A percentile compares a stretch with the other conserved stretches of the same genome.
These are phyloP conservation scores for Colletotrichum horii DNA, from an alignment of 2,329 filamentous ascomycete species.

Conservation along the genomic window DNA sequence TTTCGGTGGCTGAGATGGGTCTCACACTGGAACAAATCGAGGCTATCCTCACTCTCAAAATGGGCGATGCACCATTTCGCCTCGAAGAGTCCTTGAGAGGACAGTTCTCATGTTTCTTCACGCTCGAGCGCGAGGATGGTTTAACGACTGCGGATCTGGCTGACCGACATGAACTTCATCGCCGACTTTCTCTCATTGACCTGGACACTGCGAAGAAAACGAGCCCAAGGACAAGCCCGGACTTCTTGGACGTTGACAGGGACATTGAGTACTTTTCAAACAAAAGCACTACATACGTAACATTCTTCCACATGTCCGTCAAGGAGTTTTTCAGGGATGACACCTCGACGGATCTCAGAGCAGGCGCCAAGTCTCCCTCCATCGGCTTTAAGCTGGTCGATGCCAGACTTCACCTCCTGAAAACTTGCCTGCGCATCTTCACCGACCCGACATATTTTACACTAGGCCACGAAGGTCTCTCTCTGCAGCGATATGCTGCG, in stretches of 20 bases:
- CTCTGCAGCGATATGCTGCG: slow-evolving; percentile 38
- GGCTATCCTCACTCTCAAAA: slow-evolving; percentile 45
- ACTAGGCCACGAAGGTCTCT: slow-evolving; percentile 23
- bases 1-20: slow-evolving; percentile 47
- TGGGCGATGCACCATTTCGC: slow-evolving; percentile 43
- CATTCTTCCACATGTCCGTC: slow-evolving; percentile 45
- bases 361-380: slow-evolving; percentile 15
- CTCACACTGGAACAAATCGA: slow-evolving; percentile 50
- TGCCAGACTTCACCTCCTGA: slow-evolving; percentile 41
- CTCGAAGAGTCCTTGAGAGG: slow-evolving; percentile 48
- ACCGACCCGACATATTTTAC: slow-evolving; percentile 27
- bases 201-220: background rate
- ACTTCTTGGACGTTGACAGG: slow-evolving; percentile 32
- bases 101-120: slow-evolving; percentile 52
- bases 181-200: slow-evolving; percentile 7
- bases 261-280: slow-evolving; percentile 48
- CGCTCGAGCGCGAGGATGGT: slow-evolving; percentile 48
- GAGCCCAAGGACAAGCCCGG: slow-evolving; percentile 30
- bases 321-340: slow-evolving; percentile 43
- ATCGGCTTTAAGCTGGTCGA: slow-evolving; percentile 39
- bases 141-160: slow-evolving; percentile 46
- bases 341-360: slow-evolving; percentile 26
- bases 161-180: slow-evolving; percentile 39
- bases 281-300: slow-evolving; percentile 42
- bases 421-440: slow-evolving; percentile 45